Base-by-base conservation (phyloP, 2,329 filamentous ascomycete species). In the Neurospora sp. region DNA sequence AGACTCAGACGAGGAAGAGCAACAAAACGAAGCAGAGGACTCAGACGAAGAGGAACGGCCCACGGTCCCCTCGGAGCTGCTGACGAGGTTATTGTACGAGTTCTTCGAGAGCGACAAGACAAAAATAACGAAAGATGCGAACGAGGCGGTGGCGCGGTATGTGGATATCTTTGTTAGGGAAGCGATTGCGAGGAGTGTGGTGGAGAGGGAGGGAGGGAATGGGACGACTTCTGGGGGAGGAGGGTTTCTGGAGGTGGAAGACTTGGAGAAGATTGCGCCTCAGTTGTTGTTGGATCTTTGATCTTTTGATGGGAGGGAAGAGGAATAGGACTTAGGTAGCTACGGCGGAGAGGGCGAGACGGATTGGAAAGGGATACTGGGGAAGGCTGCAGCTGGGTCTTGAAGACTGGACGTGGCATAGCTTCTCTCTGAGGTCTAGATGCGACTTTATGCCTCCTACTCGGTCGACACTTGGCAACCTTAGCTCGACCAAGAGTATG, bases 151-250 rank as follows among this genome's bases (percentile, higher is more conserved):
- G 71, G 91, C 89, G 15, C 93, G 91, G 81, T 98, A 98, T 78
- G 86, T 97, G 80, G 93, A 97, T 79, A 88, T 95, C 0, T 98
- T 97, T 81, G 91, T 97, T 68, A 86, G 91, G 72, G 95, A 98
- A 82, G 93, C 93, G 1, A 89, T 98, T 78, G 93, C 93, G 17
- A 82, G 95, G 77, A 90, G 92, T 46, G 87, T 89, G 10, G 88
- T 89, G 71, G 91, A 93, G 82, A 90, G 90, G 77, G 83, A 83
- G 39, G 84, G 87, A 71, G 89, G 87, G 4, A 36, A 68, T 46
- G 62, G 46, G 17, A 52, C 9, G 10, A 19, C 19, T 33, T 13
- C 68, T 68, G 67, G 62, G 70, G 76, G 71, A 75, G 73, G 68
- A 42, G 68, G 38, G 67, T 72, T 62, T 39, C 69, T 76, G 15